Conservation (phyloP, 2,329 filamentous ascomycete species). For the Penicillium sp. region DNA sequence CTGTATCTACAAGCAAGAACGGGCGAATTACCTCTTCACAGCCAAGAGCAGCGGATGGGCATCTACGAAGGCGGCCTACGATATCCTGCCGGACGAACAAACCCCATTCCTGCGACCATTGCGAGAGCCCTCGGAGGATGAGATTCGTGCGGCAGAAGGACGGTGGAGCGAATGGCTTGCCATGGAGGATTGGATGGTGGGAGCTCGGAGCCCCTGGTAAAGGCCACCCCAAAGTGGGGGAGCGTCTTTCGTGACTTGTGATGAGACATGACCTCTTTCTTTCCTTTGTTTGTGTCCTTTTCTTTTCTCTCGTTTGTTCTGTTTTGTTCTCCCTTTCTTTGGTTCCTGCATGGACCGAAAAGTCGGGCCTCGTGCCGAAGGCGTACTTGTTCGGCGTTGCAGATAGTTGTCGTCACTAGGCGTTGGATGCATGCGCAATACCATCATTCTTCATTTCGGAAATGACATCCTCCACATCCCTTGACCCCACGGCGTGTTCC, state of each 20-base stretch:
- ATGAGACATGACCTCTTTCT: constrained; percentile 27
- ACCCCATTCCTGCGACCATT: constrained; percentile 83
- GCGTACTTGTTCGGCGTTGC: constrained; percentile 3
- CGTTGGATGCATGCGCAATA: neutral
- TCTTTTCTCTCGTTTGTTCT: constrained; percentile 6
- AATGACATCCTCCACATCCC: too few species aligned
- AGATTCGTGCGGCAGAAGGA: constrained; percentile 76
- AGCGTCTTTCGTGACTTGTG: constrained; percentile 3
- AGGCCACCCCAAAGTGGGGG: neutral
- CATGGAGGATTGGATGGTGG: constrained; percentile 98
- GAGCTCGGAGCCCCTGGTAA: constrained; percentile 56
- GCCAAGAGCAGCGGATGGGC: constrained; percentile 90
- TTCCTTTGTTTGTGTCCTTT: constrained; percentile 10
- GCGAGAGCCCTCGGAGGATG: constrained; percentile 68
- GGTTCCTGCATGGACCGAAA: constrained; percentile 4
- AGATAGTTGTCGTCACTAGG: neutral
- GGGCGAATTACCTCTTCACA: constrained; percentile 89
- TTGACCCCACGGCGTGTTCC: too few species aligned
- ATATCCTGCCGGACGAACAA: constrained; percentile 76
- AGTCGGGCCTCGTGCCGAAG: neutral
- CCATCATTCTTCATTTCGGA: neutral
- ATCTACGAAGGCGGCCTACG: constrained; percentile 83
- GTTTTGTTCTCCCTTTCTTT: constrained; percentile 2
- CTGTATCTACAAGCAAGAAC: constrained; percentile 78
- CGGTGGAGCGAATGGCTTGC: constrained; percentile 93